Evolutionary conservation across 495 filamentous ascomycete genomes (phyloP), one percentile per base, ranked within the genome.

Genomic region (Podospora pseudoanserina): DNA sequence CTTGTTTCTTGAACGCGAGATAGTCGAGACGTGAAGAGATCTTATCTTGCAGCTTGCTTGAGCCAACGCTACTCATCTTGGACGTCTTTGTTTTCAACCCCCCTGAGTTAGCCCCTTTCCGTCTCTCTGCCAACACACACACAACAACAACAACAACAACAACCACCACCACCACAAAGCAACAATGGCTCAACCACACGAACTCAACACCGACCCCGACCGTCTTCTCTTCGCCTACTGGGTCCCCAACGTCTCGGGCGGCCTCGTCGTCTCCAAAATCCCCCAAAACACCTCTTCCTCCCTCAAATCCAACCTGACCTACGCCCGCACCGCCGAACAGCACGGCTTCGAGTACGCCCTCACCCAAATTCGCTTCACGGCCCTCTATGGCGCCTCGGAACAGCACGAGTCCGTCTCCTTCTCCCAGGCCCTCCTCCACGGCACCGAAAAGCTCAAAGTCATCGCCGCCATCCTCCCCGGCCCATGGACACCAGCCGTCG

Each of bases 361-460:
- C n/a, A 76, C 79, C 39, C 82, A 84, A 71, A 83, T 83, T 63
- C 75, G 81, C 62, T 84, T 83, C 69, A 82, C 81, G 71, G 78
- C 82, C 26, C 81, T 80, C 7, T 84, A 84, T 72, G 81, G 82
- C 57, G 82, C 82, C 62, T 75, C 80, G 54, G 78, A 81, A 63
- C 82, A 84, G 73, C 81, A 84, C 65, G 82, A 84, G 72, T 81
- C 80, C 19, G 80, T 84, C 15, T 82, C 79, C 19, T 81, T 84
- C 75, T 82, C 79, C 11, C 81, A 84, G 67, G 80, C 82, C 39
- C 71, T 85, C 23, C 76, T 85, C 5, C 76, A 78, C 32, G 69
- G 71, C 62, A 84, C 82, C 54, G 74, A 77, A 63, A 76, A 71
- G 62, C 74, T 84, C 61, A 82, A 78, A 39, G 75, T 84, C 1